These are phyloP conservation scores for Syzygium aromaticum DNA, from an alignment of 345 rosid genomes.

Conservation along the genomic window DNA sequence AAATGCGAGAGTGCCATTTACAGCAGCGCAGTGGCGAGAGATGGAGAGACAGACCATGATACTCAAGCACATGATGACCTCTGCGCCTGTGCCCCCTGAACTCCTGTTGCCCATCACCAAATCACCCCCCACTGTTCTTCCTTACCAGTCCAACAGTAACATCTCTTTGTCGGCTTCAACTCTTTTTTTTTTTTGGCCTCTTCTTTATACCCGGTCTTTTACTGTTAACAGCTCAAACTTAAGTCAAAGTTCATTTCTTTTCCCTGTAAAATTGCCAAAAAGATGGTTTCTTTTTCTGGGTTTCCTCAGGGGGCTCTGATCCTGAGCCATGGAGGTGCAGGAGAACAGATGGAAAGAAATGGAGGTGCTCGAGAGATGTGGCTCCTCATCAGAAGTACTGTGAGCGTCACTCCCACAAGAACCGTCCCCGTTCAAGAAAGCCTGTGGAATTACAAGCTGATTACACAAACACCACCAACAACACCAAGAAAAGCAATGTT, in stretches of 20 bases:
- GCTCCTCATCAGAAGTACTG: conserved; percentile 68
- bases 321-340: conserved; percentile 73
- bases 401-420: conserved; percentile 64
- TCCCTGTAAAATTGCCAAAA: neutral
- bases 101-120: conserved; percentile 31
- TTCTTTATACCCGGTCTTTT: neutral
- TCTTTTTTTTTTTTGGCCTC: neutral
- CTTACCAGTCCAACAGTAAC: conserved; percentile 13
- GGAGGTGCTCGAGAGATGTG: conserved; percentile 74
- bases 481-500: conserved; percentile 12
- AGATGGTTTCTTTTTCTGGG: neutral
- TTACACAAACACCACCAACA: conserved; percentile 5
- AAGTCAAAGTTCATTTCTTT: neutral
- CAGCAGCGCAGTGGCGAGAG: conserved; percentile 53
- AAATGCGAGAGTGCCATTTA: conserved; percentile 29
- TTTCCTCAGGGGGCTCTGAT: conserved; percentile 14
- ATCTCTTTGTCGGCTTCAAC: neutral
- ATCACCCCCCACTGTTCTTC: conserved; percentile 11
- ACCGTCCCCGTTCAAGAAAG: conserved; percentile 91
- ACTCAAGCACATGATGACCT: conserved; percentile 44
- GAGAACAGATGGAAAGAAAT: conserved; percentile 75
- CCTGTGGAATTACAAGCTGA: conserved; percentile 57
- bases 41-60: conserved; percentile 49
- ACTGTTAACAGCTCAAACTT: neutral
- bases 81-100: conserved; percentile 48